Base-by-base conservation (phyloP, 768 basidiomycete species). In the Rhizopogon sp. region DNA sequence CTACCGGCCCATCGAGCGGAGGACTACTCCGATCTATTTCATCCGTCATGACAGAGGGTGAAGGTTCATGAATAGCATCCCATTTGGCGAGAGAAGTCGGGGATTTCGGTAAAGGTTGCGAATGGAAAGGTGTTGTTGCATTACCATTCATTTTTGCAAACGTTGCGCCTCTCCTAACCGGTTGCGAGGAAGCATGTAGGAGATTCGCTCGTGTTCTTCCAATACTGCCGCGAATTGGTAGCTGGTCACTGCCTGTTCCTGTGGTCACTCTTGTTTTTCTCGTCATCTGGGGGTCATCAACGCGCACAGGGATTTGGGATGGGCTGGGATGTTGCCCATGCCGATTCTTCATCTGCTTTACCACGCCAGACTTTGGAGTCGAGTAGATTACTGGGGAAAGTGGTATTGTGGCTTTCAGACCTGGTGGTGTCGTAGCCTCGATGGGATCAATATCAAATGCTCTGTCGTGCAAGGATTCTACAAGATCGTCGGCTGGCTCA, bases 311-410 rank as follows among this genome's bases (percentile, higher is more conserved):
- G 3, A 39, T 10, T 25, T 49, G 35, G 2, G 25, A 53, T 10
- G 42, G 52, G 31, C 31, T 50, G 46, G 20, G 20, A 49, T 22
- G 20, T 37, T 37, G 14, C 14, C 47, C 47, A 6, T 37, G 57
- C 16, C 77, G 73, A 45, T 70, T 67, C 67, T 72, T 79, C 72
- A 77, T 79, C 47, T 74, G 71, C 44, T 69, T 72, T 13, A 70
- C 55, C 10, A 76, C 64, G 8, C 74, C 71, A 5, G 69, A 67
- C 17, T 66, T 69, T 53, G 69, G 66, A 0, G 62, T 66, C 20
- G 60, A 56, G 16, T 54, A 64, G 47, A 54, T 43, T 7, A 17
- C 17, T 37, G 22, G 51, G 7, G 52, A 51, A 49, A 25, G 50
- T 43, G 28, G 56, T 45, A 16, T 10, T 47, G 43, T 28, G 40